Conservation (phyloP, 352 stramenopile genomes). For the Phytophthora pini region DNA sequence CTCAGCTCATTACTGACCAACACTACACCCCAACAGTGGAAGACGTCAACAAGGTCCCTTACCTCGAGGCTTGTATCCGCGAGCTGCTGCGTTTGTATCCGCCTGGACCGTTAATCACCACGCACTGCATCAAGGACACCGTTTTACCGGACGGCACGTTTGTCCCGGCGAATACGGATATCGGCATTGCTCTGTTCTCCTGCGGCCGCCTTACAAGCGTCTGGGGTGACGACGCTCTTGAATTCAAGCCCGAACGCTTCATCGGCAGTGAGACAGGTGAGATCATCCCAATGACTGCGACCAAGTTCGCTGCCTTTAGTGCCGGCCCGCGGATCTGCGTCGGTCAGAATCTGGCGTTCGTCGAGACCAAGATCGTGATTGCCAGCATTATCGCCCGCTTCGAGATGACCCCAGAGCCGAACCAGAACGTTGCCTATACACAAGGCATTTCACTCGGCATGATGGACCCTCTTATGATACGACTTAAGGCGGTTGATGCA, state of each 20-base stretch:
- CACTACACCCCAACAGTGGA: conserved; percentile 48
- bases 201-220: conserved; percentile 50
- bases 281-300: conserved; percentile 37
- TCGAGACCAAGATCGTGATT: conserved; percentile 72
- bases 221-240: conserved; percentile 50
- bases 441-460: conserved; percentile 65
- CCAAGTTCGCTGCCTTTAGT: conserved; percentile 62
- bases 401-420: conserved; percentile 50
- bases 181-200: conserved; percentile 47
- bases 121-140: conserved; percentile 48
- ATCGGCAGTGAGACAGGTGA: conserved; percentile 40
- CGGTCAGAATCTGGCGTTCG: conserved; percentile 52
- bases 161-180: conserved; percentile 36
- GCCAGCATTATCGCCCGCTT: conserved; percentile 56
- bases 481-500: conserved; percentile 17
- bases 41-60: conserved; percentile 57
- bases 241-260: conserved; percentile 61
- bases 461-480: conserved; percentile 42
- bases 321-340: conserved; percentile 60
- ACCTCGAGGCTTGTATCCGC: conserved; percentile 60
- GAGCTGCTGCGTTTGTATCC: conserved; percentile 71
- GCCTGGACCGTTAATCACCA: conserved; percentile 48
- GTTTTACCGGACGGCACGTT: conserved; percentile 68
- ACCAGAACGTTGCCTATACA: conserved; percentile 72
- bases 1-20: conserved; percentile 22